A percentile compares a stretch with the other conserved stretches of the same genome.
Evolutionary conservation across 768 basidiomycete genomes (phyloP).

Genomic region (Hypsizygus marmoreus): DNA sequence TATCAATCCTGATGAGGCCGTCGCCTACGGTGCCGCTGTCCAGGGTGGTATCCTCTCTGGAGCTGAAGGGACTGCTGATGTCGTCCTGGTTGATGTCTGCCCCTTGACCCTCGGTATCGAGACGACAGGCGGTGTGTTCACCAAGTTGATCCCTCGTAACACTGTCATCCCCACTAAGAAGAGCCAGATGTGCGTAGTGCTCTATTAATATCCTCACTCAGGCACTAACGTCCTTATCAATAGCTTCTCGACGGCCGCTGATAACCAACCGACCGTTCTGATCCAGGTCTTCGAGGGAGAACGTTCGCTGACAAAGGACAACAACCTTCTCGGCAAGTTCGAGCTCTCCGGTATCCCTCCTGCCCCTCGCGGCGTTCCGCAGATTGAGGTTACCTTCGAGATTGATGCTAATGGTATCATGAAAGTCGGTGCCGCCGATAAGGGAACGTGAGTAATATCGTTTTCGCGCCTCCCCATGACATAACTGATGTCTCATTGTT

Average conservation of each 20-base stretch:
- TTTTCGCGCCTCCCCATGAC: not conserved
- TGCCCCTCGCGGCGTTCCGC: conserved; percentile 94
- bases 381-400: conserved; percentile 96
- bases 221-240: conserved; percentile 22
- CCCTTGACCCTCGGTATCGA: conserved; percentile 98
- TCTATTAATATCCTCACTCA: not conserved
- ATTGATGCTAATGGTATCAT: conserved; percentile 95
- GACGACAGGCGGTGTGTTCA: conserved; percentile 98
- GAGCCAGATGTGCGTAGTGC: conserved; percentile 75
- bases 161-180: conserved; percentile 98
- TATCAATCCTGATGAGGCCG: conserved; percentile 99
- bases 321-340: conserved; percentile 97
- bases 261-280: conserved; percentile 92
- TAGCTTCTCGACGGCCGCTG: conserved; percentile 80
- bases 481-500: conserved; percentile 6
- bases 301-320: conserved; percentile 96
- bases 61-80: conserved; percentile 85
- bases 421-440: conserved; percentile 90
- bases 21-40: conserved; percentile 98
- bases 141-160: conserved; percentile 96
- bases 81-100: conserved; percentile 95
- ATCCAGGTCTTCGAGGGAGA: conserved; percentile 99
- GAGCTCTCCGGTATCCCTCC: conserved; percentile 92
- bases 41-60: conserved; percentile 98
- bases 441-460: conserved; percentile 73